Evolutionary conservation across 108 stramenopile species (phyloP), one percentile per base, ranked within the genome.

Genomic region (Phaeodactylum tricornutum): DNA sequence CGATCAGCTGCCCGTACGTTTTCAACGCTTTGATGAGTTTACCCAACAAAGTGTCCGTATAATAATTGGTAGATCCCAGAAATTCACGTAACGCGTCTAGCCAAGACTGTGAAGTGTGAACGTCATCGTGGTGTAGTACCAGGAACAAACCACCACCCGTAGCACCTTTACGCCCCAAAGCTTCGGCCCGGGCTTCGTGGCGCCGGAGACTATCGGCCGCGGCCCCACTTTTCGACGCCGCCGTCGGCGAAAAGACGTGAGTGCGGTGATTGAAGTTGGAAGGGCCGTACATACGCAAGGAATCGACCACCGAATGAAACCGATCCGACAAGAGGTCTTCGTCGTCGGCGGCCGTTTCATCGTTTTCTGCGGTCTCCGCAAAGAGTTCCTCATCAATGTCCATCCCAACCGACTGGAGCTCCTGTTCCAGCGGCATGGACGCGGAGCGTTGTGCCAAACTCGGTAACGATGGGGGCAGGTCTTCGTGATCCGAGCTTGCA

Each of bases 101-200:
- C 7, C 62, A 53, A 30, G 80, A 63, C 24, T 57, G 45, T 6
- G 65, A 26, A 12, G 62, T 52, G 29, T 79, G 80, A 43, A 88
- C 74, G 40, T 84, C 87, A 36, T 88, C 87, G 22, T 72, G 73
- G 55, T 84, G 76, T 23, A 88, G 47, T 2, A 88, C 68, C 27
- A 88, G 43, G 31, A 72, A 88, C 11, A 84, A 53, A 27, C 87
- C 87, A 32, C 65, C 62, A 12, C 69, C 67, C 21, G 76, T 55
- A n/a, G 69, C 49, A 14, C 82, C 87, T 19, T 72, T 43, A 19
- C 62, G 61, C n/a, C 82, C 87, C 15, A 50, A 17, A 3, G 19
- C 35, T 9, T 40, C 14, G 11, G 22, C 20, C 11, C 20, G 31
- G 9, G 12, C 20, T 29, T 30, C 26, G 14, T 28, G 45, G 3